Conservation (phyloP, 768 basidiomycete species). For the Leccinum arenicola region DNA sequence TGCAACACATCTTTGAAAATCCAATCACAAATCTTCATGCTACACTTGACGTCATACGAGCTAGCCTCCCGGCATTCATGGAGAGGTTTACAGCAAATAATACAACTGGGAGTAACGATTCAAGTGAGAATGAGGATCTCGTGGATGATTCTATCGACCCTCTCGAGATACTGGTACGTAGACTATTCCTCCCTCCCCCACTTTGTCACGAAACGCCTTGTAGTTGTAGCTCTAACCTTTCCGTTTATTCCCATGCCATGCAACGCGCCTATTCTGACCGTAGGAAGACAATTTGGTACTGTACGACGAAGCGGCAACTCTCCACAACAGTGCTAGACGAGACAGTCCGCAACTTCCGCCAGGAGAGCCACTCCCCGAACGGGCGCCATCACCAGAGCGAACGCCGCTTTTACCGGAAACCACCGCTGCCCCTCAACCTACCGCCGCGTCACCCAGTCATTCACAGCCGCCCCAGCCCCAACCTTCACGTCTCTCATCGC, state of each 20-base stretch:
- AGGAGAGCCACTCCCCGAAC: conserved; percentile 1
- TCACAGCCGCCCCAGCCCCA: conserved; percentile 4
- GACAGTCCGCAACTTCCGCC: conserved; percentile 2
- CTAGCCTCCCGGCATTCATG: conserved; percentile 31
- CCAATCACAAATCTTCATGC: conserved; percentile 44
- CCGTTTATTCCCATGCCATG: conserved; percentile 16
- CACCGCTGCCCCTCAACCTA: not conserved
- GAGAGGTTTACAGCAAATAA: conserved; percentile 19
- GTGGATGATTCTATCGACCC: conserved; percentile 10
- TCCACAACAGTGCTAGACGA: not conserved
- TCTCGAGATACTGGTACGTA: conserved; percentile 27
- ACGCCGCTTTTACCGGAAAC: conserved; percentile 11
- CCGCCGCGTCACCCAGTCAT: not conserved
- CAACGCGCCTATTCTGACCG: conserved; percentile 2
- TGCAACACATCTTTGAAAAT: conserved; percentile 51
- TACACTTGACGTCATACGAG: conserved; percentile 33
- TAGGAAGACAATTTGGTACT: conserved; percentile 16
- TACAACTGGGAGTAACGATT: conserved; percentile 27
- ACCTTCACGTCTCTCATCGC: conserved; percentile 14
- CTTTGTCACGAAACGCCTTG: conserved; percentile 24
- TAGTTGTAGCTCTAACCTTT: conserved; percentile 32
- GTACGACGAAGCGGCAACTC: conserved; percentile 2
- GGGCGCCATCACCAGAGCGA: not conserved
- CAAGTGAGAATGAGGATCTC: conserved; percentile 31
- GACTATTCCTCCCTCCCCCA: conserved; percentile 15